Percentiles rank a stretch among this genome's conserved stretches.
These are phyloP conservation scores for Blumeriella jaapii DNA, from an alignment of 2,329 filamentous ascomycete genomes.

Conservation along the genomic window DNA sequence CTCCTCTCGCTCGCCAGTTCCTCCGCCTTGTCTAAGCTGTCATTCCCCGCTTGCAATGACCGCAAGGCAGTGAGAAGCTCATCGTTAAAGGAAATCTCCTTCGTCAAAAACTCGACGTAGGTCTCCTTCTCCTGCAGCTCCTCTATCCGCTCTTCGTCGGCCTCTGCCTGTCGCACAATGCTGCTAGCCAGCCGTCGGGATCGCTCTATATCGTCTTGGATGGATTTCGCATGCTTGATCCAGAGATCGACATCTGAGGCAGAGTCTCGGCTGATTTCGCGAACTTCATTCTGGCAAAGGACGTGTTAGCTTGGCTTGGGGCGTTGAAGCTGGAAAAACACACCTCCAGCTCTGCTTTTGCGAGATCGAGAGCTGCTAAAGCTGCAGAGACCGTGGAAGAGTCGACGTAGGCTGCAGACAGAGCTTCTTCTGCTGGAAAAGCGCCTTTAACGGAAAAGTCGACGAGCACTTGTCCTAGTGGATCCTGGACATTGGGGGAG, in stretches of 20 bases:
- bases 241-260: conserved; percentile 74
- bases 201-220: conserved; percentile 75
- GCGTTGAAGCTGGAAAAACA: not conserved
- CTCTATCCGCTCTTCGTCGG: conserved; percentile 36
- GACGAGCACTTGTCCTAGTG: conserved; percentile 48
- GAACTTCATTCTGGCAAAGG: conserved; percentile 46
- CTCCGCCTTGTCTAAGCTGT: conserved; percentile 51
- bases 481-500: conserved; percentile 9
- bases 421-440: conserved; percentile 36
- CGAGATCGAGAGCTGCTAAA: conserved; percentile 31
- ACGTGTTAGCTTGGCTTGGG: conserved; percentile 6
- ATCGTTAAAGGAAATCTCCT: conserved; percentile 46
- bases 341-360: conserved; percentile 37
- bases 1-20: conserved; percentile 40
- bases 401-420: conserved; percentile 26
- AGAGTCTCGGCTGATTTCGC: conserved; percentile 62
- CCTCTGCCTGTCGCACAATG: conserved; percentile 68
- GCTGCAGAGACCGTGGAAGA: conserved; percentile 30
- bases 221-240: conserved; percentile 71
- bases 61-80: conserved; percentile 41
- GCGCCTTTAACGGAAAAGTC: conserved; percentile 42
- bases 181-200: conserved; percentile 70
- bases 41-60: conserved; percentile 44
- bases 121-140: conserved; percentile 35
- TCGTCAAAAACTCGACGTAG: conserved; percentile 43